These are phyloP conservation scores for Medicago ruthenica DNA, from an alignment of 306 rosid species.

Conservation along the genomic window DNA sequence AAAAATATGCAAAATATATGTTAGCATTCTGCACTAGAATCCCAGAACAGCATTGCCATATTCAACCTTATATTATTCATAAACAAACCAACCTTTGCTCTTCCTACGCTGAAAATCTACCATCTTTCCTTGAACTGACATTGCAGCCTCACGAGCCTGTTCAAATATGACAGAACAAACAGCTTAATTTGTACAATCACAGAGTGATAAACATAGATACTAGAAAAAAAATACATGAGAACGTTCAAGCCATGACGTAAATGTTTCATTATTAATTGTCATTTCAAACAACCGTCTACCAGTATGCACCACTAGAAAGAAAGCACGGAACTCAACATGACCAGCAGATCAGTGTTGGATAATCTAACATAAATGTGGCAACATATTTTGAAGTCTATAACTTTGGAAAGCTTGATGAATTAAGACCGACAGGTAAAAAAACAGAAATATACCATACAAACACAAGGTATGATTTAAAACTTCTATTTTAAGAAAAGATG, in stretches of 20 bases:
- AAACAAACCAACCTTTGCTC: conserved; percentile 75
- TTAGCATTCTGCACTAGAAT: neutral
- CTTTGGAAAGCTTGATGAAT: too few relatives aligned
- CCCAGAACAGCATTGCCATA: neutral
- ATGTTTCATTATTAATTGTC: neutral
- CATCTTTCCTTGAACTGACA: conserved; percentile 82
- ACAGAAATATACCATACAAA: too few relatives aligned
- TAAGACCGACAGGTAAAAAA: too few relatives aligned
- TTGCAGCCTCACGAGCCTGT: conserved; percentile 96
- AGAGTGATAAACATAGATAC: neutral
- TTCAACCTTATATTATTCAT: neutral
- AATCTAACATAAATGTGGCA: too few relatives aligned
- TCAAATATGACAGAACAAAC: conserved; percentile 42
- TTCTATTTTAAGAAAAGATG: too few relatives aligned
- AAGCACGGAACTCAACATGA: too few relatives aligned
- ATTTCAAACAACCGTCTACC: neutral
- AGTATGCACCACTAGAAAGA: neutral
- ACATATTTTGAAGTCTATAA: too few relatives aligned
- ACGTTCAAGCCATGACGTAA: neutral
- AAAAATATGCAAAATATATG: neutral
- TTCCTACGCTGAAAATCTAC: conserved; percentile 96
- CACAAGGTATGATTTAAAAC: too few relatives aligned
- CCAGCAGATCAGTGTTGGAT: too few relatives aligned
- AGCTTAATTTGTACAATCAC: neutral
- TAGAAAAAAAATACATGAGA: neutral